Evolutionary conservation across 2,329 filamentous ascomycete genomes (phyloP), one percentile per base, ranked within the genome.

Genomic region (Phaeosphaeriaceae sp.): DNA sequence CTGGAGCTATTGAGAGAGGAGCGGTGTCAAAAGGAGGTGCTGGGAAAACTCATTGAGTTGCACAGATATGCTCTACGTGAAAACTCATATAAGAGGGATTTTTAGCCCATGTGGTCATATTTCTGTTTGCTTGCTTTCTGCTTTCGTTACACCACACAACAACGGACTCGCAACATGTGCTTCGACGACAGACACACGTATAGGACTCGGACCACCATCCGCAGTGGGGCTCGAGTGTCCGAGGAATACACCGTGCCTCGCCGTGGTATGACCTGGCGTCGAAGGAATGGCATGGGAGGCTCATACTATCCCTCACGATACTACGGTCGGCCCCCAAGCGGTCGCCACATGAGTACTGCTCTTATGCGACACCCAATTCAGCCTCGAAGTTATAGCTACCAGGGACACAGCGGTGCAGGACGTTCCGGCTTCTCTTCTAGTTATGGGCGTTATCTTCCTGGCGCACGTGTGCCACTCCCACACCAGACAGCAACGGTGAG

Each of bases 1-100:
- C 63, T 28, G 71, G 68, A 48, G 70, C 72, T 34, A 50, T 65
- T 12, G 66, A 66, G 20, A 69, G 60, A 11, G 68, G 70, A 16
- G 67, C 50, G 30, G 48, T 71, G 36, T 52, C 69, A 11, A 68
- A 68, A 53, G 49, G 37, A 26, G 42, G 43, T 23, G 30, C 18
- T 21, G 46, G 50, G 9, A 65, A 63, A 21, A 12, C 15, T 17
- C 16, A n/a, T 40, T 52, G 32, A 21, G 16, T 3, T 16, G 32
- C n/a, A 17, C 3, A 17, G 32, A 34, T 34, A 11, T 26, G 23
- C 23, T 26, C 11, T 26, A 26, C 6, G 7, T 26, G 23, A 8
- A 26, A 26, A 9, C 7, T 26, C 23, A 26, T 11, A 11, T 26
- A 26, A 26, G 11, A 7, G 23, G n/a, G n/a, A n/a, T n/a, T n/a